Base-by-base conservation (phyloP, 2,329 filamentous ascomycete genomes). In the Pestalotiopsis sp. region DNA sequence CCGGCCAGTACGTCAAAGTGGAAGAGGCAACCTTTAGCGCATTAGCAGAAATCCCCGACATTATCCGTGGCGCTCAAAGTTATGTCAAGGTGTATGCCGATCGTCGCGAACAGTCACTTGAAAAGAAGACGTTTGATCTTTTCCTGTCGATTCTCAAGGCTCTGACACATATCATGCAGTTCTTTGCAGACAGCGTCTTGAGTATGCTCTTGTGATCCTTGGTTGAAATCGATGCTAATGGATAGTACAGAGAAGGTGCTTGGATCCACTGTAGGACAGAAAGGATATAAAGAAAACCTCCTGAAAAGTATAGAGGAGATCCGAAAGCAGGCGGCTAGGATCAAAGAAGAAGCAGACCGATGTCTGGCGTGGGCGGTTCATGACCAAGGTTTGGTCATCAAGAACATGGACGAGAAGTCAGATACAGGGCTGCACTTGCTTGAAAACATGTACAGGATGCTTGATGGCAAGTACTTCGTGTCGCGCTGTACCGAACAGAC, bases 161-260 rank as follows among this genome's bases (percentile, higher is more conserved):
- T 2, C 60, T 67, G 1, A 20, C 49, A 4, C 66, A 67, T 5
- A 67, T 67, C 9, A 67, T 67, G 59, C 31, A 58, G 31, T 67
- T 67, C 36, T 39, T 67, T 41, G 59, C 59, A 27, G 66, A 67
- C 11, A 41, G 66, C 9, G 41, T n/a, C n/a, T 3, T 63, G 3
- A 52, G 66, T 67, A 62, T 12, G 66, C 23, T 20, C 20, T 23
- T 3, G 3, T 5, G 31, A 1, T 23, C 11, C 5, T 6, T 2
- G 25, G 11, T 31, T 9, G 13, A 9, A 3, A 11, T 9, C 13
- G 31, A 9, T 3, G 11, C 17, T 25, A 5, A 25, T 5, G 17
- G 12, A 14, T 3, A 2, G 36, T 13, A 9, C 14, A 67, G 66
- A 27, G 3, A 67, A 64, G 11, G 2, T 41, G 27, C 14, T 62